Conservation (phyloP, 768 basidiomycete genomes). For the Postia placenta region DNA sequence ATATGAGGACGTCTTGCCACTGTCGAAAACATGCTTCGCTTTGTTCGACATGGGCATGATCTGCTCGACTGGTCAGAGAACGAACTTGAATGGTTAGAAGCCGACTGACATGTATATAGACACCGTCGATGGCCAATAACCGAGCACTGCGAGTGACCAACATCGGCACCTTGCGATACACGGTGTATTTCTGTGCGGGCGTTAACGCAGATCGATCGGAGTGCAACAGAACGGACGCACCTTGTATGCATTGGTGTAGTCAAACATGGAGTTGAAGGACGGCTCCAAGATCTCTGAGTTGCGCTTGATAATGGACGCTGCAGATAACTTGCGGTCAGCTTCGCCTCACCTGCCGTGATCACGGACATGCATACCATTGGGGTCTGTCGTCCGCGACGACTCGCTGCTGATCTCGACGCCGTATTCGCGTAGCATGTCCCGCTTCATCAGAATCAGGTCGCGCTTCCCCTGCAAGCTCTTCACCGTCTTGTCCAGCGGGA, state of each 20-base stretch:
- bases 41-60: conserved; percentile 85
- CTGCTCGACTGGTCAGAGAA: conserved; percentile 43
- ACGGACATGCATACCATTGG: conserved; percentile 71
- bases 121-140: conserved; percentile 89
- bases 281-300: conserved; percentile 60
- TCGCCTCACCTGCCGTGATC: no score
- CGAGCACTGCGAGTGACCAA: conserved; percentile 86
- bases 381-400: conserved; percentile 75
- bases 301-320: conserved; percentile 92
- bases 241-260: conserved; percentile 85
- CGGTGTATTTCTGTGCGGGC: conserved; percentile 70
- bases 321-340: not conserved
- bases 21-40: conserved; percentile 78
- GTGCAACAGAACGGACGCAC: conserved; percentile 28
- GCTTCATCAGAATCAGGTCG: conserved; percentile 76
- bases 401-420: conserved; percentile 65
- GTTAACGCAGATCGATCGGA: not conserved
- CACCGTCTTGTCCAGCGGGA: conserved; percentile 94
- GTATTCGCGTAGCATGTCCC: conserved; percentile 67
- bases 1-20: conserved; percentile 86
- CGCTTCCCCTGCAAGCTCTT: conserved; percentile 86
- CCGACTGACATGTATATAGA: conserved; percentile 74
- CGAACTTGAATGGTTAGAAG: not conserved
- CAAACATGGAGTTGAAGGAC: conserved; percentile 55
- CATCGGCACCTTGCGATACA: conserved; percentile 95